Evolutionary conservation across 768 basidiomycete genomes (phyloP), one percentile per base, ranked within the genome.

Genomic region (Leucocoprinus sp.): DNA sequence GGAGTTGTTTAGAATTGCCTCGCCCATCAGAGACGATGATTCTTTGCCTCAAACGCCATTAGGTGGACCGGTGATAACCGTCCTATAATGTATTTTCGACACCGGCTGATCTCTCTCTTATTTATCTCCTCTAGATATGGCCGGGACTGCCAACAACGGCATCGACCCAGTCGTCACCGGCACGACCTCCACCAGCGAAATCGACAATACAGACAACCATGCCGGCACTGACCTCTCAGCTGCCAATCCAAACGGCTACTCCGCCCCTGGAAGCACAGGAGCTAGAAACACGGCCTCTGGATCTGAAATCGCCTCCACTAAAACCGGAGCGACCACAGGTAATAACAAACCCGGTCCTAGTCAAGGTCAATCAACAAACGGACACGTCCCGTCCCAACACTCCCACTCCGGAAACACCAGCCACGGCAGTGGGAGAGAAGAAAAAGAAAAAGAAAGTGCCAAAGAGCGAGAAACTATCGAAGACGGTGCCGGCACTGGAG

Each of bases 61-160:
- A 67, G 64, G 64, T 66, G 65, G 60, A 61, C 64, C 56, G 62
- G 63, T 64, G 51, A 48, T 39, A 45, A 48, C 49, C 50, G 41
- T 53, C 47, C 23, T 45, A 57, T 50, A 22, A 4, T 33, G 43
- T 18, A 6, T 53, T 50, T 48, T 34, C 31, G 38, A 42, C 43
- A 45, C 31, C 46, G 29, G 50, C 50, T 50, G 36, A 51, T 53
- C 54, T 44, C 49, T 5, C 40, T 29, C 48, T 21, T 17, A 41
- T 46, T 19, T 50, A 41, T 29, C 43, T 36, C 29, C 19, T 24
- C 8, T 33, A 46, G 33, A 4, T 19, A 24, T 28, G 39, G 44
- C 15, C 27, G 24, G 40, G 42, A 44, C 31, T 31, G 50, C 45
- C 31, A 24, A 35, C 35, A 15, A 36, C 45, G 19, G 31, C 27